A percentile compares a stretch with the other conserved stretches of the same genome.
These are phyloP conservation scores for Endoconidiophora laricicola DNA, from an alignment of 2,329 filamentous ascomycete genomes.

Conservation along the genomic window DNA sequence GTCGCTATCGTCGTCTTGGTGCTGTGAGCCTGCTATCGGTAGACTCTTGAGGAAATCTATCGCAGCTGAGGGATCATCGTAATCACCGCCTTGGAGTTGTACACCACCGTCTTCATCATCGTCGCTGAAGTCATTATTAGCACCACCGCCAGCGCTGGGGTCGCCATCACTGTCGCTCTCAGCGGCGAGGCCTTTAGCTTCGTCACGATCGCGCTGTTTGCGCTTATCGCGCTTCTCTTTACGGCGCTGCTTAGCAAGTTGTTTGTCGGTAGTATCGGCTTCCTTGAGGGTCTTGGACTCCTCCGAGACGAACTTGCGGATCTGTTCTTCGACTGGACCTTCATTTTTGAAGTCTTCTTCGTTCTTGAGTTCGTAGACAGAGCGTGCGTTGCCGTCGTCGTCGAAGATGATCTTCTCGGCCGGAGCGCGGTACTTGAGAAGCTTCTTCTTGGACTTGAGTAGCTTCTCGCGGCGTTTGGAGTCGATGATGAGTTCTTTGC, in stretches of 20 bases:
- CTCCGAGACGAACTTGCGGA: conserved; percentile 58
- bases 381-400: conserved; percentile 73
- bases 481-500: conserved; percentile 67
- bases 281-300: conserved; percentile 55
- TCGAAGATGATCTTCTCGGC: conserved; percentile 80
- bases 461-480: conserved; percentile 91
- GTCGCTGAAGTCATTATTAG: not conserved
- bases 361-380: conserved; percentile 74
- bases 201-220: conserved; percentile 44
- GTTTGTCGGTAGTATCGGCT: conserved; percentile 73
- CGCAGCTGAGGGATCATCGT: conserved; percentile 33
- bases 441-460: conserved; percentile 86
- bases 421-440: conserved; percentile 77
- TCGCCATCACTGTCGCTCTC: conserved; percentile 17
- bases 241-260: conserved; percentile 59
- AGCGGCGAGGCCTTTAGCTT: conserved; percentile 18
- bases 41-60: conserved; percentile 41
- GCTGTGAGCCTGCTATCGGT: conserved; percentile 28
- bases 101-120: conserved; percentile 10
- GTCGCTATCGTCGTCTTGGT: conserved; percentile 19
- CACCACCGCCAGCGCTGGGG: conserved; percentile 9
- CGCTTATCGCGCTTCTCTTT: conserved; percentile 59
- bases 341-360: conserved; percentile 63
- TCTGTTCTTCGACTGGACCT: conserved; percentile 61
- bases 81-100: conserved; percentile 23